Evolutionary conservation across 345 rosid genomes (phyloP), one percentile per base, ranked within the genome.

Genomic region (Erysimum cheiranthoides): DNA sequence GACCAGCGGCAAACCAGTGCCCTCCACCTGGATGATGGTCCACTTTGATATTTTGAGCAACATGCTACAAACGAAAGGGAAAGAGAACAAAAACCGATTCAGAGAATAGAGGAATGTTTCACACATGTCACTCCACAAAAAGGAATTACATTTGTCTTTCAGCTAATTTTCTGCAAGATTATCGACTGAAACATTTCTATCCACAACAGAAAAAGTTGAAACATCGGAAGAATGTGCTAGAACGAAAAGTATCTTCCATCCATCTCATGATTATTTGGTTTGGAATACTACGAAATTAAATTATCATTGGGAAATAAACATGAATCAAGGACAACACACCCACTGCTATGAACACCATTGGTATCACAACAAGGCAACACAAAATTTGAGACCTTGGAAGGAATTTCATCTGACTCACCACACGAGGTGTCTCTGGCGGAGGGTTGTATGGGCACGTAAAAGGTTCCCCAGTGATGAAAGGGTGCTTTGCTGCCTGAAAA

Each of bases 1-100:
- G 96, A 71, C 99, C 99, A 80, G 99, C 98, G 73, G 99, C 96
- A 84, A 92, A 90, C 99, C 99, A 95, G 82, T 95, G 98, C 80
- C 99, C 99, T 63, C 97, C 97, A 65, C 97, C 98, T 54, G 97
- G 98, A 76, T 92, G 97, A 92, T 95, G 99, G 65, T 92, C 93
- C 79, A 95, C 97, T 84, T 88, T 95, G 69, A 89, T 71, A 81
- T 87, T 95, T 83, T 90, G 99, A 70, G 86, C 70, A 73, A 95
- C 98, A 75, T 90, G 88, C 99, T 95, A 70, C 66, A 80, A 52
- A 70, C 49, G 70, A 17, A 70, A 66, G 17, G 8, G 77, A 42
- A 72, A 39, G 45, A 11, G 60, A 70, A 34, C 59, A 74, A 59
- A 53, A 65, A 28, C 39, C 10, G n/a, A 39, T 61, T 68, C 40